Base-by-base conservation (phyloP, 306 rosid genomes). In the Malus sieversii region DNA sequence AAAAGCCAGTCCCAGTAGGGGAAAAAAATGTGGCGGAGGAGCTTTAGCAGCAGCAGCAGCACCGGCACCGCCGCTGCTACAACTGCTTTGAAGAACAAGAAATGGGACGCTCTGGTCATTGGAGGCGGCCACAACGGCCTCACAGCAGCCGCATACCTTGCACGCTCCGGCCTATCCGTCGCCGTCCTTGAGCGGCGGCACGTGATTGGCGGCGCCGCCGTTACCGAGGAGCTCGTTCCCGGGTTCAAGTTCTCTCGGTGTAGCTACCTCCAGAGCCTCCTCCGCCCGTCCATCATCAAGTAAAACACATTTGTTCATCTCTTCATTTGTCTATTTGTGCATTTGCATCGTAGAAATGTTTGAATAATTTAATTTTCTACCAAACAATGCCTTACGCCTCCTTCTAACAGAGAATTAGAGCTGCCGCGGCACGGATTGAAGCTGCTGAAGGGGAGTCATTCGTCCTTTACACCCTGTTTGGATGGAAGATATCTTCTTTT, bases 41-140 rank as follows among this genome's bases (percentile, higher is more conserved):
- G 85, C 77, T 92, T 92, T 22, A 81, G 72, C 79, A 76, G 80
- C 80, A 76, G 79, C 42, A 38, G 8, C 81, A 58, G 64, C 76
- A 40, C 75, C 78, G 32, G 79, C 45, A 58, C 82, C 70, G 48
- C 48, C 63, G 62, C 29, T 4, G 75, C 76, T 14, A 30, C 71
- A 27, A 33, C 27, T 53, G 25, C 77, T 35, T 53, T 95, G 71
- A 87, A 79, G 81, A 80, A 81, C 61, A 88, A 83, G 85, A 92
- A 89, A 83, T 95, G 97, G 97, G 98, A 95, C 82, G 97, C 97
- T 48, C 82, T 95, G 10, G 60, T 95, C 40, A 83, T 95, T 74
- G 98, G 98, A 68, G 98, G 92, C 8, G 97, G 96, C 87, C 98
- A 95, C 84, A 95, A 95, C 82, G 98, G 98, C 70, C 87, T 95